A percentile compares a stretch with the other conserved stretches of the same genome.
phyloP scores from a whole-genome alignment of 78 protist species.

The Creolimax fragrantissima region DNA sequence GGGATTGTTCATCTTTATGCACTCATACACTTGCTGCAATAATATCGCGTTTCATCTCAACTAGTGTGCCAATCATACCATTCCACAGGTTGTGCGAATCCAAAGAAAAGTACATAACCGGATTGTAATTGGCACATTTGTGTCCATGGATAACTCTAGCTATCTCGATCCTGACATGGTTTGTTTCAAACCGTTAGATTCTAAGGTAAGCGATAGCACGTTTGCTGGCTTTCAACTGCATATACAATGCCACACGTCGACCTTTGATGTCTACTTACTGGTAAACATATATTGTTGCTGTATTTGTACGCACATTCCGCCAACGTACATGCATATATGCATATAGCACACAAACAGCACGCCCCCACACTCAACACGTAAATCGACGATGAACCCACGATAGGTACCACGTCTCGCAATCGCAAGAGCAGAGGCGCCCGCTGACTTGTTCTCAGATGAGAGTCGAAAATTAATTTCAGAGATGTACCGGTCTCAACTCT shows the following conservation, averaged over 20 bases:
- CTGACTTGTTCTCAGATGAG: neutral
- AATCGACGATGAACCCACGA: neutral
- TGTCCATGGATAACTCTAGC: neutral
- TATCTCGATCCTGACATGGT: neutral
- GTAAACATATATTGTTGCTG: neutral
- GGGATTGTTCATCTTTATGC: no score
- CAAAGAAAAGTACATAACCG: neutral
- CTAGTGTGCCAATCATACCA: no score
- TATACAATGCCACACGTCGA: neutral
- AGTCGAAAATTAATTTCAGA: neutral
- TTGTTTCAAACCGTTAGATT: neutral
- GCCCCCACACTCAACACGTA: neutral
- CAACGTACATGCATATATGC: neutral
- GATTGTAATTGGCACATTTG: neutral
- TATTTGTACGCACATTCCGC: neutral
- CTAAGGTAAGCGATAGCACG: neutral
- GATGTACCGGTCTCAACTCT: neutral
- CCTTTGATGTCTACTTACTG: neutral
- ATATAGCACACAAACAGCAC: neutral
- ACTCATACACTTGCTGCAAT: no score
- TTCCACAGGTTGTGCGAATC: neutral
- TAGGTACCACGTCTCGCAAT: neutral
- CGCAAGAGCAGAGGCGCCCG: neutral
- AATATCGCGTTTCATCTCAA: no score
- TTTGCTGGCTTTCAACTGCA: neutral